Evolutionary conservation across 2,329 filamentous ascomycete species (phyloP).

Genomic region (Purpureocillium lavendulum): DNA sequence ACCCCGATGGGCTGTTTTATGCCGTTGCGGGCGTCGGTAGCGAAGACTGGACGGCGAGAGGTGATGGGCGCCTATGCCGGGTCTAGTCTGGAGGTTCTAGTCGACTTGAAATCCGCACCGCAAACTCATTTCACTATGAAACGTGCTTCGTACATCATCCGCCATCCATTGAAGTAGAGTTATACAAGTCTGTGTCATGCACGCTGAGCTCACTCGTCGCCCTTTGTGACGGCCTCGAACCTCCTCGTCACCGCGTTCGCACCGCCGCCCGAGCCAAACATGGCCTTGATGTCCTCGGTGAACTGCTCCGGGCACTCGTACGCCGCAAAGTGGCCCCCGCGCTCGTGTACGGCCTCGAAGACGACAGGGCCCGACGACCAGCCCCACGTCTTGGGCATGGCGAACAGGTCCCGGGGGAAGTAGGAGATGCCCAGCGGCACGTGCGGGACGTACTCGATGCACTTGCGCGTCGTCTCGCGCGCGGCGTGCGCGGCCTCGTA

Average conservation of each 20-base stretch:
- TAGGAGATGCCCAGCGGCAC: conserved; percentile 39
- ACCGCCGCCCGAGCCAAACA: conserved; percentile 47
- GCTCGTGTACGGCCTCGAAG: conserved; percentile 39
- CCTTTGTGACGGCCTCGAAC: not conserved
- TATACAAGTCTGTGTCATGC: no score
- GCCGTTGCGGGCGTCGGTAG: conserved; percentile 41
- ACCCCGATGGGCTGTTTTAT: conserved; percentile 37
- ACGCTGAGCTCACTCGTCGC: no score
- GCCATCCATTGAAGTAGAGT: no score
- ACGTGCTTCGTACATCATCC: no score
- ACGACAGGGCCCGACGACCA: conserved; percentile 53
- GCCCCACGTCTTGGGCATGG: conserved; percentile 47
- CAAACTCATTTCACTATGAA: no score
- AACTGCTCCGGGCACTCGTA: conserved; percentile 48
- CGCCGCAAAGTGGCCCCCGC: conserved; percentile 54
- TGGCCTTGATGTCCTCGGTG: conserved; percentile 42
- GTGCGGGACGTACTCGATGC: conserved; percentile 18
- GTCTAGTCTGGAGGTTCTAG: no score
- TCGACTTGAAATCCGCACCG: no score
- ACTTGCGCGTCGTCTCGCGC: conserved; percentile 9
- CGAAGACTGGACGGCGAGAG: conserved; percentile 34
- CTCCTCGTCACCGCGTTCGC: conserved; percentile 22
- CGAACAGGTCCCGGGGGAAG: conserved; percentile 49
- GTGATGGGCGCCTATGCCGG: conserved; percentile 14
- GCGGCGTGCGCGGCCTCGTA: conserved; percentile 51